These are phyloP conservation scores for Aspergillus homomorphus DNA, from an alignment of 495 filamentous ascomycete species.

Conservation along the genomic window DNA sequence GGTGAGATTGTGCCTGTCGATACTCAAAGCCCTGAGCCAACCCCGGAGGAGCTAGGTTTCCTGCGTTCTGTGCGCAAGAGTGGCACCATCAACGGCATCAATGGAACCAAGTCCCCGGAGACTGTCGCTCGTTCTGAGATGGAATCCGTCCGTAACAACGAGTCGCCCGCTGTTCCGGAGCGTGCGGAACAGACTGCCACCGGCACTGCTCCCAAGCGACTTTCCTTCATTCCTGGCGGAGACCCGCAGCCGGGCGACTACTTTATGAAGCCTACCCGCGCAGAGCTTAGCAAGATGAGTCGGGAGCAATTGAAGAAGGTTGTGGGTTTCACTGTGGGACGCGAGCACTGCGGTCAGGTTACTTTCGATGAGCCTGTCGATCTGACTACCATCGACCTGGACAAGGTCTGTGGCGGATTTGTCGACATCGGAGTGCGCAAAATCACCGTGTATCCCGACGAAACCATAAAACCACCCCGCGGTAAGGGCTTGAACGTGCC, in stretches of 20 bases:
- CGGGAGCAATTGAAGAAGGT: constrained; percentile 69
- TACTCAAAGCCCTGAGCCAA: constrained; percentile 51
- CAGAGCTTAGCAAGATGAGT: constrained; percentile 71
- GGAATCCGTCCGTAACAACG: constrained; percentile 69
- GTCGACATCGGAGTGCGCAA: constrained; percentile 70
- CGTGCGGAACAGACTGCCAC: constrained; percentile 45
- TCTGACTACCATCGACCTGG: constrained; percentile 66
- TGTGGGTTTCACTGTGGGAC: constrained; percentile 72
- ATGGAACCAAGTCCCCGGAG: constrained; percentile 37
- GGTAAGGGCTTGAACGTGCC: constrained; percentile 92
- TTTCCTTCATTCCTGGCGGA: constrained; percentile 31
- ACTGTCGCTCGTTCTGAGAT: constrained; percentile 55
- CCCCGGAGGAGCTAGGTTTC: constrained; percentile 64
- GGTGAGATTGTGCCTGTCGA: constrained; percentile 45
- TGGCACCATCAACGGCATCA: constrained; percentile 48
- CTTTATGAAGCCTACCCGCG: constrained; percentile 73
- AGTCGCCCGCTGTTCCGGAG: constrained; percentile 77
- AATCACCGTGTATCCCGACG: constrained; percentile 81
- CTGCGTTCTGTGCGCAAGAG: constrained; percentile 52
- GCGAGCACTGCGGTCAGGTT: constrained; percentile 73
- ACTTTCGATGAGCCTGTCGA: constrained; percentile 80
- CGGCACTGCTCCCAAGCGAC: constrained; percentile 26
- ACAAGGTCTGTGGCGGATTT: constrained; percentile 67
- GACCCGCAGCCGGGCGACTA: constrained; percentile 71
- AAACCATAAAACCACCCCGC: constrained; percentile 67